Conservation (phyloP, 345 rosid species). For the Euclidium syriacum region DNA sequence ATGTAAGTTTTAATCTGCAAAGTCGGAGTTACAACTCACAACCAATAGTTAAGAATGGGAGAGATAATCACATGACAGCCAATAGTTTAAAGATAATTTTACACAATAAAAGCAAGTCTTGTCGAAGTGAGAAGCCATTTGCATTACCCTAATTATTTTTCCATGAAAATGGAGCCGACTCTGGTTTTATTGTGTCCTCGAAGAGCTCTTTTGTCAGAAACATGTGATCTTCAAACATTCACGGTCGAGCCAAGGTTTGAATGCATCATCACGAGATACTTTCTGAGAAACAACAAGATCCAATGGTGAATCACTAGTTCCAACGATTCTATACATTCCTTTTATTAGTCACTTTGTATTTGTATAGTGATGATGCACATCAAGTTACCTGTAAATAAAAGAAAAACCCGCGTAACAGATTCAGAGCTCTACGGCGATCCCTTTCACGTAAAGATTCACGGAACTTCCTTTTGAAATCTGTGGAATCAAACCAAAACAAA, state of each 20-base stretch:
- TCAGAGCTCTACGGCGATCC: constrained; percentile 33
- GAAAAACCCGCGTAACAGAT: constrained; percentile 71
- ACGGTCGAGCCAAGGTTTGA: constrained; percentile 52
- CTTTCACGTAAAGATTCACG: not conserved
- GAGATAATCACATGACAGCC: not conserved
- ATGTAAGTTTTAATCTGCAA: not conserved
- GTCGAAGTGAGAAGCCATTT: not conserved
- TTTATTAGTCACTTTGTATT: not conserved
- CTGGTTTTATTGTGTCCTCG: not conserved
- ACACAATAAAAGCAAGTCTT: not conserved
- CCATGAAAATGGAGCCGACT: not conserved
- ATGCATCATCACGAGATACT: constrained; percentile 37
- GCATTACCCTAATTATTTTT: not conserved
- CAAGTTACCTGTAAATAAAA: constrained; percentile 52
- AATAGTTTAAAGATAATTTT: constrained; percentile 1
- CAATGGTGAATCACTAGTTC: not conserved
- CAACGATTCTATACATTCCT: not conserved
- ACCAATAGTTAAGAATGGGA: not conserved
- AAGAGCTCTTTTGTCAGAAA: not conserved
- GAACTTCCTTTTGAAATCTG: constrained; percentile 20
- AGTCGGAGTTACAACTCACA: not conserved
- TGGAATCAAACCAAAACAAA: constrained; percentile 10
- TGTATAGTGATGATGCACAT: not conserved
- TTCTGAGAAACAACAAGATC: constrained; percentile 36
- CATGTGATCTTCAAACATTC: constrained; percentile 34